Evolutionary conservation across 2,329 filamentous ascomycete species (phyloP).

Genomic region (Coniella lustricola): DNA sequence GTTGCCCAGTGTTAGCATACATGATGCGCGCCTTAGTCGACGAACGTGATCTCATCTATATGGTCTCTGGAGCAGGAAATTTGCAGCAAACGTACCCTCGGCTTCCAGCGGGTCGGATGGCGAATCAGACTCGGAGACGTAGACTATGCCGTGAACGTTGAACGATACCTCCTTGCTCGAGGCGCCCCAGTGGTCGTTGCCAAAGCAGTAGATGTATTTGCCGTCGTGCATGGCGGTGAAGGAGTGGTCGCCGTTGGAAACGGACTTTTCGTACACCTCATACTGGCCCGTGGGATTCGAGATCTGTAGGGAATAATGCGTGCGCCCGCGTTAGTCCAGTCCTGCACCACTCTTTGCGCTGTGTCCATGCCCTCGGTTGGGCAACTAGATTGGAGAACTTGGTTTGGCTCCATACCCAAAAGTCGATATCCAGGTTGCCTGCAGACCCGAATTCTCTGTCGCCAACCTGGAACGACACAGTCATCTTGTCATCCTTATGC

Average conservation of each 20-base stretch:
- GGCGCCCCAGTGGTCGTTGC: slow-evolving; percentile 96
- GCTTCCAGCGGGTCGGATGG: slow-evolving; percentile 81
- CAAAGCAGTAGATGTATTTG: slow-evolving; percentile 95
- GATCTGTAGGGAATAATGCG: slow-evolving; percentile 44
- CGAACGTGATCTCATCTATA: too few relatives aligned
- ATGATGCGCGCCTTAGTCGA: background rate
- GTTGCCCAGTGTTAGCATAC: slow-evolving; percentile 10
- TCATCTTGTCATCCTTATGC: slow-evolving; percentile 95
- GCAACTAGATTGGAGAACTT: background rate
- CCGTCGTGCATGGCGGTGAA: slow-evolving; percentile 83
- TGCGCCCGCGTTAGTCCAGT: slow-evolving; percentile 9
- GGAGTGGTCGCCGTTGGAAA: slow-evolving; percentile 87
- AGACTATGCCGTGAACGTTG: slow-evolving; percentile 98
- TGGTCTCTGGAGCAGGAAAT: background rate
- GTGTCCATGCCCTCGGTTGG: background rate
- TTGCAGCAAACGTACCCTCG: slow-evolving; percentile 61
- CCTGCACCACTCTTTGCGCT: slow-evolving; percentile 12
- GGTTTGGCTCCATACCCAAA: slow-evolving; percentile 69
- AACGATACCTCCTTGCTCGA: slow-evolving; percentile 97
- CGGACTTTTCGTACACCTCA: slow-evolving; percentile 70
- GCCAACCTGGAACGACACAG: slow-evolving; percentile 95
- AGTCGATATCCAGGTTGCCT: slow-evolving; percentile 93
- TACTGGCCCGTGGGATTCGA: slow-evolving; percentile 69
- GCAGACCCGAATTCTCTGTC: slow-evolving; percentile 92
- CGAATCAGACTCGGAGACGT: slow-evolving; percentile 82